Base-by-base conservation (phyloP, 805 yeast genomes). In the Teunomyces aglyptinius region DNA sequence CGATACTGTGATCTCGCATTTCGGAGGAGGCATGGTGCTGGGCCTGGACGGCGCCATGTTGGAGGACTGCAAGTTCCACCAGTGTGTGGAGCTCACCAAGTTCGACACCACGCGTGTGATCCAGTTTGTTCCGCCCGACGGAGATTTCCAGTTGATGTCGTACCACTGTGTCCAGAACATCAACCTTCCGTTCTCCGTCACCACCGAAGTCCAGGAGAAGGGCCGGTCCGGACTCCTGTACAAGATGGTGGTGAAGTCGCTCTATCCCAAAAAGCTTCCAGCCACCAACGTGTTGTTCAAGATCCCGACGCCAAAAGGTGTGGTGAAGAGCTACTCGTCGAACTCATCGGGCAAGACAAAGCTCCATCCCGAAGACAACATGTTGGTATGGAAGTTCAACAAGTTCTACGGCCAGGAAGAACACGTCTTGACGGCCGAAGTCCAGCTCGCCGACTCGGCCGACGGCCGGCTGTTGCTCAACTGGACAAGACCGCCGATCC, bases 81-180 rank as follows among this genome's bases (percentile, higher is more conserved):
- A 88, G 56, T 87, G 96, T 64, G 96, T 89, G 20, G 81, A 84
- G 50, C 70, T 89, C 46, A 79, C 80, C 48, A 77, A 80, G 54
- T 88, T 85, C 63, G 89, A 86, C 50, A 60, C 73, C 16, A 82
- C 84, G 20, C 70, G 86, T 34, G 68, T 79, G 19, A 85, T 90
- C 48, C 80, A 77, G 39, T 89, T 90, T 53, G 72, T 83, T 10
- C 96, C 96, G 2, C 96, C 96, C 1, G 96, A 89, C 65, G 96
- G 96, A 0, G 80, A 82, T 43, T 87, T 89, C 60, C 92, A 89
- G 63, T 75, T 90, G 49, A 83, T 90, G 91, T 74, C 80, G 29
- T 90, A 89, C 65, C 69, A 65, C 40, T 60, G 71, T 34, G 49
- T 56, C 12, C 69, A 58, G 57, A 80, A 82, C 52, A 68, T 86